These are phyloP conservation scores for Pythium guiyangense DNA, from an alignment of 352 stramenopile species.

Conservation along the genomic window DNA sequence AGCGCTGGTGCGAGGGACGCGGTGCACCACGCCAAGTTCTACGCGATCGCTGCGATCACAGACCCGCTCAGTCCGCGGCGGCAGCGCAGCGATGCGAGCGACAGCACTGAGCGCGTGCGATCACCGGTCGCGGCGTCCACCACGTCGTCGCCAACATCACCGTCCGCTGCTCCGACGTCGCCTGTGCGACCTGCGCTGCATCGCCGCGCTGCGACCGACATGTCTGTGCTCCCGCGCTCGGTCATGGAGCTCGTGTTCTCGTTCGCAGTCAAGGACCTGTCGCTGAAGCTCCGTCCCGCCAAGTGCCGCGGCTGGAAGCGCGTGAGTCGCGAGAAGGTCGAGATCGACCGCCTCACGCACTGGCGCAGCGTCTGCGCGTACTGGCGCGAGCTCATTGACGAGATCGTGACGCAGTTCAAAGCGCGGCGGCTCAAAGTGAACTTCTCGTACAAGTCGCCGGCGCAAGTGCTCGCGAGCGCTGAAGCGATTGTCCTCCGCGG, in stretches of 20 bases:
- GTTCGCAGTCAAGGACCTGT: slow-evolving; percentile 48
- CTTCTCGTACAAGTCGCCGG: slow-evolving; percentile 35
- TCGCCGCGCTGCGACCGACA: slow-evolving; percentile 8
- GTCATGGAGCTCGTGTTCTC: slow-evolving; percentile 52
- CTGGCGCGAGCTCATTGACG: slow-evolving; percentile 42
- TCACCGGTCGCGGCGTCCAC: background rate
- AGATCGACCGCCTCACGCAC: slow-evolving; percentile 28
- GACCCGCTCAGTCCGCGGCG: slow-evolving; percentile 3
- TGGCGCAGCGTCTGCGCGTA: slow-evolving; percentile 40
- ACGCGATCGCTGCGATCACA: slow-evolving; percentile 16
- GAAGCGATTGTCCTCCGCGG: slow-evolving; percentile 11
- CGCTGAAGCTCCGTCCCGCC: slow-evolving; percentile 40
- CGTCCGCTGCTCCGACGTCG: too few relatives aligned
- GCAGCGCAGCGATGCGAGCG: background rate
- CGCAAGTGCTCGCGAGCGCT: slow-evolving; percentile 22
- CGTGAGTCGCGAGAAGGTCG: slow-evolving; percentile 29
- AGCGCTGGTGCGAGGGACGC: background rate
- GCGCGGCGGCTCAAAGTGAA: slow-evolving; percentile 40
- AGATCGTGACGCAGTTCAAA: too few relatives aligned
- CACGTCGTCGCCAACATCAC: background rate
- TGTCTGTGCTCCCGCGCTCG: slow-evolving; percentile 34
- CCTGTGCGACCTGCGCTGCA: too few relatives aligned
- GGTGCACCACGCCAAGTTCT: slow-evolving; percentile 14
- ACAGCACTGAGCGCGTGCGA: background rate
- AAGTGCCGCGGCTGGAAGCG: slow-evolving; percentile 39